These are phyloP conservation scores for Suhomyces bolitotheri DNA, from an alignment of 1,139 yeast genomes.

Conservation along the genomic window DNA sequence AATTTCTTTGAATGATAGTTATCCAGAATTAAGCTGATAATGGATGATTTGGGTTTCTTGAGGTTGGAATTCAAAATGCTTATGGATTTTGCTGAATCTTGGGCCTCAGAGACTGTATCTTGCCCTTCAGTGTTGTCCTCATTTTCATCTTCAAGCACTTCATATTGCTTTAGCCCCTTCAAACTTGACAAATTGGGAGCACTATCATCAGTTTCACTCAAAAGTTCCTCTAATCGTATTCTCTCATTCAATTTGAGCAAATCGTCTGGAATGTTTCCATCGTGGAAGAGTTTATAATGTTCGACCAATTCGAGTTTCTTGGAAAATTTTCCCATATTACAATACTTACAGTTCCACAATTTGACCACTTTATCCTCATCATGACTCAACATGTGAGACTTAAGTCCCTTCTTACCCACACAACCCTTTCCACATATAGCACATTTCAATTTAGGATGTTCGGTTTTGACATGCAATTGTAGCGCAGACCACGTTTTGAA, in stretches of 20 bases:
- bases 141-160: constrained; percentile 4
- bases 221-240: constrained; percentile 23
- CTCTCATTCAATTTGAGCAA: constrained; percentile 30
- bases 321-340: constrained; percentile 39
- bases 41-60: constrained; percentile 24
- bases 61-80: constrained; percentile 19
- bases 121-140: constrained; percentile 15
- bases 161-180: constrained; percentile 8
- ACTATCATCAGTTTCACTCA: constrained; percentile 18
- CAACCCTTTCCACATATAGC: constrained; percentile 68
- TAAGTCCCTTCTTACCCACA: constrained; percentile 69
- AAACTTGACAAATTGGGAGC: constrained; percentile 2
- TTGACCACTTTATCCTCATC: constrained; percentile 52
- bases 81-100: constrained; percentile 27
- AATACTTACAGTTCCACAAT: constrained; percentile 62
- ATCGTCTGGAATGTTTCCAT: constrained; percentile 40
- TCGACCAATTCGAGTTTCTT: constrained; percentile 37
- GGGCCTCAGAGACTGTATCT: constrained; percentile 15
- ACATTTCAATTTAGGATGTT: constrained; percentile 74
- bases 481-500: constrained; percentile 79
- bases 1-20: constrained; percentile 36
- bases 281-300: constrained; percentile 49
- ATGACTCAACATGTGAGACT: constrained; percentile 66
- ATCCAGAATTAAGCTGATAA: constrained; percentile 39
- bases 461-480: constrained; percentile 68